phyloP scores from a whole-genome alignment of 2,329 filamentous ascomycete species.

The Colletotrichum theobromicola region DNA sequence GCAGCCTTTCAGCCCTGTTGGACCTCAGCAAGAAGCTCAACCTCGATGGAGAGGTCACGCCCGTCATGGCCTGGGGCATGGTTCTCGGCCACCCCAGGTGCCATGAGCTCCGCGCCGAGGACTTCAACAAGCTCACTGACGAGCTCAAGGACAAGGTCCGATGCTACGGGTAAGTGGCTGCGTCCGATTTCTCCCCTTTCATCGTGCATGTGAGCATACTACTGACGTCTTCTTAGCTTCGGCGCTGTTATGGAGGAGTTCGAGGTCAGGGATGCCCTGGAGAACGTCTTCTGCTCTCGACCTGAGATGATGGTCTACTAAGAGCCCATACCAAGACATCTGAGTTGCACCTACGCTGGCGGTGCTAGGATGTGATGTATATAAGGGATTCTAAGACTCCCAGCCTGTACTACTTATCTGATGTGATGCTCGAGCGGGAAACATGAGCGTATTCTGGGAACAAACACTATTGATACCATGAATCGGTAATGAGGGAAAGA shows the following conservation, averaged over 20 bases:
- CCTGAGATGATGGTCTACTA: constrained; percentile 18
- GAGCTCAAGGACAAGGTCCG: constrained; percentile 81
- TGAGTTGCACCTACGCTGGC: background rate
- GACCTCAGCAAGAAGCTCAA: constrained; percentile 84
- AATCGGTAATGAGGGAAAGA: background rate
- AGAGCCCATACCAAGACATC: background rate
- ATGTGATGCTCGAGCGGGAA: background rate
- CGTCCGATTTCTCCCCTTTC: background rate
- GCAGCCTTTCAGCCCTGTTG: constrained; percentile 80
- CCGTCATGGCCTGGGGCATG: constrained; percentile 92
- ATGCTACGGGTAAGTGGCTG: constrained; percentile 87
- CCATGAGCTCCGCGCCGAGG: constrained; percentile 65
- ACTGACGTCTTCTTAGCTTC: constrained; percentile 47
- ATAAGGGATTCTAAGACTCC: background rate
- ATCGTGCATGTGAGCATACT: background rate
- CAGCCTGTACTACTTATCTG: background rate
- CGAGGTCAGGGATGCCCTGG: constrained; percentile 79
- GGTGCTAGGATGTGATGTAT: background rate
- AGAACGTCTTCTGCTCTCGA: constrained; percentile 63
- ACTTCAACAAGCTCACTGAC: constrained; percentile 75
- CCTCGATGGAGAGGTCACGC: constrained; percentile 89
- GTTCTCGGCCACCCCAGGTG: constrained; percentile 76
- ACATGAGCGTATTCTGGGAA: background rate
- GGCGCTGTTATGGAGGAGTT: constrained; percentile 70
- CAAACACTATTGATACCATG: constrained; percentile 9